Conservation (phyloP, 2,329 filamentous ascomycete genomes). For the Byssothecium circinans region DNA sequence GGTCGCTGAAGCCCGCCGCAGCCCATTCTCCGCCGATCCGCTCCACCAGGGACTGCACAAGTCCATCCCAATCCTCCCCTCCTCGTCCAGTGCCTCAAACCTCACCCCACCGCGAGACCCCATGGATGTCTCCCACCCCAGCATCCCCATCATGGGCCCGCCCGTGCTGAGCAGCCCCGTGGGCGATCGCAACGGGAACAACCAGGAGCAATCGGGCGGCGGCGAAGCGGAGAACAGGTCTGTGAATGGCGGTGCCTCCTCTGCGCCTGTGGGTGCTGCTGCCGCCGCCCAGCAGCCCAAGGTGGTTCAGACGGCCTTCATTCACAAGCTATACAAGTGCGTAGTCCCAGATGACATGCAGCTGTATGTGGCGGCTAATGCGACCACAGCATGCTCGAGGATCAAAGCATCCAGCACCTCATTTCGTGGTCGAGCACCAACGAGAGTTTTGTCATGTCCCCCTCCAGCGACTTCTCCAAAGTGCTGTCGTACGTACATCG, state of each 20-base stretch:
- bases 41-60: slow-evolving; percentile 51
- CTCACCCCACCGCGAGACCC: slow-evolving; percentile 52
- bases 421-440: slow-evolving; percentile 94
- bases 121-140: slow-evolving; percentile 58
- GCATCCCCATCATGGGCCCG: slow-evolving; percentile 51
- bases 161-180: slow-evolving; percentile 53
- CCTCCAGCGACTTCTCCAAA: slow-evolving; percentile 96
- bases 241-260: slow-evolving; percentile 45
- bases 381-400: slow-evolving; percentile 83
- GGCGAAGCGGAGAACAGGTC: slow-evolving; percentile 36
- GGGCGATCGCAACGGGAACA: slow-evolving; percentile 46
- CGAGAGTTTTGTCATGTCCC: slow-evolving; percentile 99
- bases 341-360: slow-evolving; percentile 33
- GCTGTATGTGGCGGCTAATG: slow-evolving; percentile 32
- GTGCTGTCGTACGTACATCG: slow-evolving; percentile 78
- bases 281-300: slow-evolving; percentile 89
- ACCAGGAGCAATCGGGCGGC: slow-evolving; percentile 24
- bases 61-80: slow-evolving; percentile 56
- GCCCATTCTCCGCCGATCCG: slow-evolving; percentile 48
- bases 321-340: slow-evolving; percentile 98
- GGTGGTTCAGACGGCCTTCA: slow-evolving; percentile 97
- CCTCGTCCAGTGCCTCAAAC: slow-evolving; percentile 47
- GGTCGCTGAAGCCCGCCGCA: slow-evolving; percentile 49
- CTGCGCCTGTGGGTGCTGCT: slow-evolving; percentile 58
- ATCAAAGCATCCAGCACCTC: slow-evolving; percentile 86